phyloP scores from a whole-genome alignment of 1,139 yeast genomes.

The Neolecta irregularis region DNA sequence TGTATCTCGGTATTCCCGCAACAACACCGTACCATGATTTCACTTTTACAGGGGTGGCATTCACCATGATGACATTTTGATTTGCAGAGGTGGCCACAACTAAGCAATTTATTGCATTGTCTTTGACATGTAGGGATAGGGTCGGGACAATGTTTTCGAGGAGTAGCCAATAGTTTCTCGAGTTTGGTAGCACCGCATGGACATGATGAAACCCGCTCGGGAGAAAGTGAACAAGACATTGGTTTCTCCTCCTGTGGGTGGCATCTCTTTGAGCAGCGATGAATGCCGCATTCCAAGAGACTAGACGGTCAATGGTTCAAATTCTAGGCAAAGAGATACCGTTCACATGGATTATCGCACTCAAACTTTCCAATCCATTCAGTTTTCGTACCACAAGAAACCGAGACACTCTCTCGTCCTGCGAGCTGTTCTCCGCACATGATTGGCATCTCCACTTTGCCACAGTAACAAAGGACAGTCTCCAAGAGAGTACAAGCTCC shows the following conservation, averaged over 20 bases:
- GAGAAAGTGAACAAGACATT: constrained; percentile 49
- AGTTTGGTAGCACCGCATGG: constrained; percentile 55
- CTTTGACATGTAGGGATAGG: constrained; percentile 60
- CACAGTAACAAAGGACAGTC: constrained; percentile 56
- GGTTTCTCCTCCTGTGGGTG: constrained; percentile 33
- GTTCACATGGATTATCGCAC: constrained; percentile 39
- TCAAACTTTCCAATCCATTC: constrained; percentile 48
- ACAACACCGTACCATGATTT: constrained; percentile 19
- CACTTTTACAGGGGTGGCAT: constrained; percentile 45
- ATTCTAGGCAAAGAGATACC: too few species aligned
- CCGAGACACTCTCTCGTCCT: too few species aligned
- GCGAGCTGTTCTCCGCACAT: constrained; percentile 36
- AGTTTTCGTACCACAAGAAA: constrained; percentile 1
- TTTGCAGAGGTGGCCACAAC: constrained; percentile 61
- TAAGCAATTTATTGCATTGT: constrained; percentile 43
- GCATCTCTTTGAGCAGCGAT: constrained; percentile 44
- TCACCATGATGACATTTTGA: constrained; percentile 62
- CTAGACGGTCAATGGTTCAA: constrained; percentile 23
- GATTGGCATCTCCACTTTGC: constrained; percentile 33
- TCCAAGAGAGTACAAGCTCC: constrained; percentile 45
- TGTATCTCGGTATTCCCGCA: constrained; percentile 24
- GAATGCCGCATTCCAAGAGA: constrained; percentile 53
- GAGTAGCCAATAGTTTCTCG: constrained; percentile 26
- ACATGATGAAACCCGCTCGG: constrained; percentile 44
- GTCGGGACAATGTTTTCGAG: constrained; percentile 49